Evolutionary conservation across 352 stramenopile species (phyloP).

Genomic region (Blastocystis sp.): DNA sequence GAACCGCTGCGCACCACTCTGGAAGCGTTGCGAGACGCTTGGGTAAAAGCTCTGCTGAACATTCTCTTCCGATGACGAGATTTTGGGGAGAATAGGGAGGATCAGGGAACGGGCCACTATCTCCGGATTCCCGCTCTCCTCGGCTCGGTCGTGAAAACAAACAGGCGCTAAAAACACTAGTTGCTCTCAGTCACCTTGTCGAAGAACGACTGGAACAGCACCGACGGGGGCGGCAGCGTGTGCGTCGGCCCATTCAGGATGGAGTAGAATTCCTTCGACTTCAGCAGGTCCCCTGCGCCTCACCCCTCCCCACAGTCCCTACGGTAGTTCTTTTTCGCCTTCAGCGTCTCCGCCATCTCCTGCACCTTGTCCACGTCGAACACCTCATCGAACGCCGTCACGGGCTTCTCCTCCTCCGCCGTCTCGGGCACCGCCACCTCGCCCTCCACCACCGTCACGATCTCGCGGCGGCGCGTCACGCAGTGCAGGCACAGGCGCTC

Average conservation of each 20-base stretch:
- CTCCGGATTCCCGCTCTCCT: conserved; percentile 17
- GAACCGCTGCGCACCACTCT: conserved; percentile 28
- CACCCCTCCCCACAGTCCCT: neutral
- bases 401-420: neutral
- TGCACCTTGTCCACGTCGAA: conserved; percentile 48
- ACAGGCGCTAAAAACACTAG: conserved; percentile 23
- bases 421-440: neutral
- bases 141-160: neutral
- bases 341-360: neutral
- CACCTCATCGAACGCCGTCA: conserved; percentile 46
- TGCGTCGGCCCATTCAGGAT: conserved; percentile 48
- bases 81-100: conserved; percentile 4
- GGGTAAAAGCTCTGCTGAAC: conserved; percentile 44
- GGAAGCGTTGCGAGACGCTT: conserved; percentile 17
- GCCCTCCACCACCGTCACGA: conserved; percentile 32
- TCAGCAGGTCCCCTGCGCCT: conserved; percentile 37
- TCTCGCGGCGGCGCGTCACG: neutral
- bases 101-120: conserved; percentile 4
- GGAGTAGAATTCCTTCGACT: conserved; percentile 44
- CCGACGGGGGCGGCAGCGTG: conserved; percentile 4
- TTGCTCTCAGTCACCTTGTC: conserved; percentile 27
- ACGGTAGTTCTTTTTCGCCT: conserved; percentile 16
- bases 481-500: neutral
- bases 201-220: conserved; percentile 48
- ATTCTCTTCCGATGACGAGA: conserved; percentile 7